Conservation (phyloP, 1,284 basidiomycete species). For the Trametes hirsuta region DNA sequence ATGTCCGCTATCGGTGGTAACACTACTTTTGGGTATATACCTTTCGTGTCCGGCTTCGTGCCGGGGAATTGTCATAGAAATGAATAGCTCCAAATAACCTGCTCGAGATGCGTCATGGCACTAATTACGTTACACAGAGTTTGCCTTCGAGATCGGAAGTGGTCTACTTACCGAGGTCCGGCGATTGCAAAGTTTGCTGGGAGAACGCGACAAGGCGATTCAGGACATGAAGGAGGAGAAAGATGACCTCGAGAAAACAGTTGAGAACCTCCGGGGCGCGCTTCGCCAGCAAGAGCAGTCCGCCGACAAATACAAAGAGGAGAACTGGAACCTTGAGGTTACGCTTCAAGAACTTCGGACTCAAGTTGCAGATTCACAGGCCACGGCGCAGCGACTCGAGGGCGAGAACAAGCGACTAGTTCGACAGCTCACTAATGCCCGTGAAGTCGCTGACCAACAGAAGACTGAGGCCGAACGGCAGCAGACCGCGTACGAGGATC, state of each 20-base stretch:
- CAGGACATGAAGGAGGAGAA: conserved; percentile 88
- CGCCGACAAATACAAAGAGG: conserved; percentile 88
- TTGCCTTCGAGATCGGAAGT: conserved; percentile 95
- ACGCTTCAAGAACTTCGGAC: conserved; percentile 85
- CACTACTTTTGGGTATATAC: no score
- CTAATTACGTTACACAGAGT: conserved; percentile 57
- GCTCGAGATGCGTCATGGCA: not conserved
- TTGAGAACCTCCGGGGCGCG: conserved; percentile 71
- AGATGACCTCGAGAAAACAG: conserved; percentile 77
- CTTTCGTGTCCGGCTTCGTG: no score
- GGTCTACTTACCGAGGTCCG: conserved; percentile 88
- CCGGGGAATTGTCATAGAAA: no score
- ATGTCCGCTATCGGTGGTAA: no score
- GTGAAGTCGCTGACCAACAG: conserved; percentile 82
- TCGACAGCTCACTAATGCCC: conserved; percentile 72
- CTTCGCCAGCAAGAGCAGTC: conserved; percentile 74
- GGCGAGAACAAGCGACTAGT: conserved; percentile 83
- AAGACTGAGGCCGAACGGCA: conserved; percentile 87
- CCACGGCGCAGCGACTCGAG: conserved; percentile 72
- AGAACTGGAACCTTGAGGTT: conserved; percentile 98
- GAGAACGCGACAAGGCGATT: conserved; percentile 87
- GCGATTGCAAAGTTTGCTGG: conserved; percentile 83
- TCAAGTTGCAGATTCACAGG: conserved; percentile 70
- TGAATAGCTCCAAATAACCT: no score
- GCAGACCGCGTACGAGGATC: conserved; percentile 65